phyloP scores from a whole-genome alignment of 345 rosid species.

The Pelargonium nanum region DNA sequence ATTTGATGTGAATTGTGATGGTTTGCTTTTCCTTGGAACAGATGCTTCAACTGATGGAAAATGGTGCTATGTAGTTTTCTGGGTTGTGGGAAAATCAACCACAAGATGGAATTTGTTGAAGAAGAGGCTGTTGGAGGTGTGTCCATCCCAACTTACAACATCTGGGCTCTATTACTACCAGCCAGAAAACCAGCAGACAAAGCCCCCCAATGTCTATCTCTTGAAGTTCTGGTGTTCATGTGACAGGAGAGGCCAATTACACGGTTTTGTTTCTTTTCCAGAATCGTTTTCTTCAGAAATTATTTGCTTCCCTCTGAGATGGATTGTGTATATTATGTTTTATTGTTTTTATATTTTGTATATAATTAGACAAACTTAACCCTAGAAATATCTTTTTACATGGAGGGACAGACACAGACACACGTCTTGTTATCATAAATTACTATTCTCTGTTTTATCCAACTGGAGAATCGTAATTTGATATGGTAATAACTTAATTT shows the following conservation, averaged over 20 bases:
- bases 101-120: constrained; percentile 53
- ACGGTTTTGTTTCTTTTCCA: constrained; percentile 25
- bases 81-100: constrained; percentile 47
- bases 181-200: constrained; percentile 28
- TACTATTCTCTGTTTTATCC: background rate
- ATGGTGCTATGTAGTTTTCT: constrained; percentile 57
- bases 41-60: constrained; percentile 63
- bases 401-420: background rate
- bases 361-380: background rate
- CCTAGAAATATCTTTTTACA: background rate
- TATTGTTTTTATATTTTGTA: background rate
- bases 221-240: constrained; percentile 61
- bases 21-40: constrained; percentile 14
- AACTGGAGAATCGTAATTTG: no score
- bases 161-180: constrained; percentile 38
- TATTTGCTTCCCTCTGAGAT: background rate
- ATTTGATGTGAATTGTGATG: background rate
- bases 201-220: constrained; percentile 41
- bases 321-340: background rate
- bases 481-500: background rate
- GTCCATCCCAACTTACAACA: constrained; percentile 55
- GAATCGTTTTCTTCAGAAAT: background rate
- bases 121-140: constrained; percentile 53
- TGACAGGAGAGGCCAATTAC: constrained; percentile 42
- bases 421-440: background rate